These are phyloP conservation scores for Clitopilus passeckerianus DNA, from an alignment of 768 basidiomycete species.

Conservation along the genomic window DNA sequence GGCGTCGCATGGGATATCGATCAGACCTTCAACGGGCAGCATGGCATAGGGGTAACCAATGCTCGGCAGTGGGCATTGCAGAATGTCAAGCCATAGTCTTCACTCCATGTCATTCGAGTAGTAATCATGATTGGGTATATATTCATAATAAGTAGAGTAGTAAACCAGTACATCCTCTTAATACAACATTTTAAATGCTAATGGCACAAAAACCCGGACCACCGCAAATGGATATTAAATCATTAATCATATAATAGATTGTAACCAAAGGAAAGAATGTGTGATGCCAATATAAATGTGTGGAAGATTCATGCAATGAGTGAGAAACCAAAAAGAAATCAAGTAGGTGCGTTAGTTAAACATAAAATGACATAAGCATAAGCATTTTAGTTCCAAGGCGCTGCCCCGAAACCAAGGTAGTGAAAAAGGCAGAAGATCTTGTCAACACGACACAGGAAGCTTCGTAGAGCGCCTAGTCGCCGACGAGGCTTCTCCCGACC, in stretches of 20 bases:
- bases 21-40: conserved; percentile 12
- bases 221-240: neutral
- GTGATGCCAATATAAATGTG: neutral
- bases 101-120: neutral
- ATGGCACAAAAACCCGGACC: neutral
- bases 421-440: neutral
- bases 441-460: neutral
- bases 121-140: neutral
- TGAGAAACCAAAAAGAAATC: neutral
- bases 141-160: neutral
- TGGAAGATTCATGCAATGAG: neutral
- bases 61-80: conserved; percentile 6
- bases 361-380: neutral
- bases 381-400: neutral
- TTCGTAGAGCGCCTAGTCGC: neutral
- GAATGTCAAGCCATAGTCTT: neutral
- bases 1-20: conserved; percentile 17
- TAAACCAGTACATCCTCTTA: neutral
- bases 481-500: neutral
- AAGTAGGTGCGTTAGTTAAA: neutral
- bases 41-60: conserved; percentile 6
- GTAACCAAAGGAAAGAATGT: neutral
- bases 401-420: neutral
- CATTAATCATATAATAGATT: neutral
- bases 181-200: neutral